A percentile compares a stretch with the other conserved stretches of the same genome.
phyloP scores from a whole-genome alignment of 768 basidiomycete species.

The Lactifluus volemus region DNA sequence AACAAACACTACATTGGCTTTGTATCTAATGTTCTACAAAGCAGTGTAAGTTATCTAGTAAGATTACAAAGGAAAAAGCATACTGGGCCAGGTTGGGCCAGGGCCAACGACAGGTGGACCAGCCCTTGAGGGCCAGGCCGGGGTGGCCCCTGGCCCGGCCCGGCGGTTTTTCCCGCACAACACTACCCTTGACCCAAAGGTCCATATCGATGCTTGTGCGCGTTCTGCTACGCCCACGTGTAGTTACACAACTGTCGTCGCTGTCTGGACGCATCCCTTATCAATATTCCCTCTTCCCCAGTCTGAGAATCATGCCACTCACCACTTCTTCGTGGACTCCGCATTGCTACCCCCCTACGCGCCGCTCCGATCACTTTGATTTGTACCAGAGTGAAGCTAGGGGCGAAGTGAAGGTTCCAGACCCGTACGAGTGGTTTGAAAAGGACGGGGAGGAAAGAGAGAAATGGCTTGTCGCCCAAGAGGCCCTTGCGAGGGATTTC shows the following conservation, averaged over 20 bases:
- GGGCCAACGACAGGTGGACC: too few species aligned
- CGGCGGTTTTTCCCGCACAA: too few species aligned
- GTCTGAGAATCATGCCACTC: constrained; percentile 16
- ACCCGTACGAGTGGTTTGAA: constrained; percentile 75
- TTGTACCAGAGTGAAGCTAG: constrained; percentile 54
- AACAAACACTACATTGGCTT: too few species aligned
- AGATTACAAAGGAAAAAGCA: too few species aligned
- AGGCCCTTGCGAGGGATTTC: constrained; percentile 46
- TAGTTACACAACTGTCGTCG: background rate
- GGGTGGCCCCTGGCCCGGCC: too few species aligned
- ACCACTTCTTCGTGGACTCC: constrained; percentile 41
- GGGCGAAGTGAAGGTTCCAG: constrained; percentile 54
- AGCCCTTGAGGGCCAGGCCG: too few species aligned
- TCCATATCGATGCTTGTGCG: background rate
- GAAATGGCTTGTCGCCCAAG: constrained; percentile 54
- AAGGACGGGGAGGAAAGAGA: constrained; percentile 53
- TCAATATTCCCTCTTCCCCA: background rate
- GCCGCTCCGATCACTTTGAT: constrained; percentile 59
- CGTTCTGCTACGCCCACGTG: background rate
- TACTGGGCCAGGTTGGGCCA: too few species aligned
- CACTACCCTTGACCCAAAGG: too few species aligned
- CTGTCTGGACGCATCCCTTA: background rate
- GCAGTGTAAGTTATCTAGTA: too few species aligned
- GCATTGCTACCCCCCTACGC: constrained; percentile 53
- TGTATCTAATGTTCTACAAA: too few species aligned